Percentiles rank a stretch among this genome's conserved stretches.
Evolutionary conservation across 345 rosid species (phyloP).

Genomic region (Durio zibethinus): DNA sequence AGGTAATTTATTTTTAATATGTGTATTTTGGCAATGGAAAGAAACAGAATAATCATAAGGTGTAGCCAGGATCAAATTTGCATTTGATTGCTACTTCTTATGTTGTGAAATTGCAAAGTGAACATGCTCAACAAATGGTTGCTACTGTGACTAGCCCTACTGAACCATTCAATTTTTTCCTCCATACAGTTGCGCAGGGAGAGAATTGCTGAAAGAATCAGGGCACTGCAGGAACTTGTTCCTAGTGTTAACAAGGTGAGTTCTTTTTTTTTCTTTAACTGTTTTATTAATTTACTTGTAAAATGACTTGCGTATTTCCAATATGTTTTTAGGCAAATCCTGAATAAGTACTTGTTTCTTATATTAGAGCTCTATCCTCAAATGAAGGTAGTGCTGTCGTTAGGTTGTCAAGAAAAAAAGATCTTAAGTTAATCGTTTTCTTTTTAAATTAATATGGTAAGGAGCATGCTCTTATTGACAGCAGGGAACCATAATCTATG

Average conservation of each 20-base stretch:
- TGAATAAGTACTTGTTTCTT: conserved; percentile 12
- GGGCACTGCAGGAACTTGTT: conserved; percentile 96
- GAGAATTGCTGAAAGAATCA: conserved; percentile 95
- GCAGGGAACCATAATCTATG: background rate
- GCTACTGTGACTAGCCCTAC: background rate
- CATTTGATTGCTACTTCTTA: background rate
- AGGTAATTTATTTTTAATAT: background rate
- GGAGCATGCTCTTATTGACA: background rate
- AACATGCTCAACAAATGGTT: conserved; percentile 4
- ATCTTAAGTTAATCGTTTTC: background rate
- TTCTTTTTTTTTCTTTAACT: conserved; percentile 21
- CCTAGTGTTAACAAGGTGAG: conserved; percentile 95
- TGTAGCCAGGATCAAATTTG: background rate
- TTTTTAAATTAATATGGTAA: background rate
- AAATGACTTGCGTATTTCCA: background rate
- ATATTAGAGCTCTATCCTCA: background rate
- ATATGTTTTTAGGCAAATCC: background rate
- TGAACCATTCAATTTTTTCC: background rate
- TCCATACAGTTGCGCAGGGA: conserved; percentile 84
- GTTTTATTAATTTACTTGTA: conserved; percentile 6
- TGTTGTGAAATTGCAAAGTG: conserved; percentile 4
- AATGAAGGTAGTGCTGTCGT: background rate
- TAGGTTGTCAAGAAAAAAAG: background rate
- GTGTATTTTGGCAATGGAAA: background rate
- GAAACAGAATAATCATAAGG: background rate